Evolutionary conservation across 306 rosid genomes (phyloP), one percentile per base, ranked within the genome.

Genomic region (Cicer bijugum): DNA sequence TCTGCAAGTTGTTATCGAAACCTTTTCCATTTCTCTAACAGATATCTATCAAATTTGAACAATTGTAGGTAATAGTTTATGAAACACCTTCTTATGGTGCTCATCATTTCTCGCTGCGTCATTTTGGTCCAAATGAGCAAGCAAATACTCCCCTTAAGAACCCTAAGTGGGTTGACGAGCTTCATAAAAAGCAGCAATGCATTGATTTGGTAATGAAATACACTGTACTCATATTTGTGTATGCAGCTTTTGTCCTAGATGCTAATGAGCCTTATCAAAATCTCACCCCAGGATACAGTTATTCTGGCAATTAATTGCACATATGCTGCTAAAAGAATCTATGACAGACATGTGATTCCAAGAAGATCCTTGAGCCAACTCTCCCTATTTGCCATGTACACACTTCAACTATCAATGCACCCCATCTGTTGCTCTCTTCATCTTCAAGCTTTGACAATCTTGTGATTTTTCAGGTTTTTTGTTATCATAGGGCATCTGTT

Each of bases 101-200:
- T 58, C 98, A 87, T 72, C 91, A 94, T 86, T 94, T 91, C 85
- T 87, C 96, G 11, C 45, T 81, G 58, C 40, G 56, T 74, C 81
- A 52, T 71, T 62, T 55, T 75, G 79, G 78, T 82, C 88, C 87
- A 12, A 81, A 69, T 56, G 86, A 82, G 64, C 86, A 83, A 81
- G 85, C 56, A 70, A 86, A 74, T 47, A 58, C 82, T 72, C 78
- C 88, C 43, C 43, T 69, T 56, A 89, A 81, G 77, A 86, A 77
- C 52, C 96, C 99, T 75, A 86, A 85, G 65, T 94, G 99, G 96
- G 85, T 91, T 67, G 85, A 87, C 57, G 86, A 78, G 61, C 95
- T 94, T 81, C 83, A 88, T 80, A 79, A 80, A 69, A 89, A 83
- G 85, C 77, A 84, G 71, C 79, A 77, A 53, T 67, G 63, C 44